Evolutionary conservation across 2,329 filamentous ascomycete genomes (phyloP), one percentile per base, ranked within the genome.

Genomic region (Gaeumannomyces sp.): DNA sequence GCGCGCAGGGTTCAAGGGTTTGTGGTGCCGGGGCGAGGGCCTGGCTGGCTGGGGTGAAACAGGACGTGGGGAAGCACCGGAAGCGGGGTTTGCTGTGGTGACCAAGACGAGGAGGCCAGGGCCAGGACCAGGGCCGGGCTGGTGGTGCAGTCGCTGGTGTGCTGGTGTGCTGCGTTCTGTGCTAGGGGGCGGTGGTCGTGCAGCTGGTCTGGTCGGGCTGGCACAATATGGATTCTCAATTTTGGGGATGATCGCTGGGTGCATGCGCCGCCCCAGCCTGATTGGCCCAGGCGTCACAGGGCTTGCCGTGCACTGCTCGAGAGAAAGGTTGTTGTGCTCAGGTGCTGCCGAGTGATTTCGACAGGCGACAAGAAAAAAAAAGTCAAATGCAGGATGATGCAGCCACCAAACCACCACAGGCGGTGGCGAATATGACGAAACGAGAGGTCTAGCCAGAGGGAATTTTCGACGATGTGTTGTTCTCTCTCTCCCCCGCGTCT

Each of bases 31-130:
- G 33, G 59, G 59, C 31, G 59, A 27, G 59, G 38, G 59, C 59
- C 59, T 61, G n/a, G 59, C 38, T 38, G 59, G 59, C 59, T 61
- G 59, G 59, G 59, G 59, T 61, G 59, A 61, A 61, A 61, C 59
- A 61, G 59, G 59, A 61, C 59, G 59, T 61, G 59, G 59, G 59
- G 59, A 45, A 61, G 59, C 33, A 61, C 45, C 45, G 45, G 45
- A 53, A 53, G 45, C 45, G 45, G 45, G 45, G 45, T 53, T 53
- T 53, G 45, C 45, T n/a, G 45, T 53, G 45, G 45, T 53, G 45
- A 53, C 45, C 45, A 22, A 53, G 22, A 25, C 38, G 14, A 45
- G 11, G 38, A 45, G 38, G 38, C 33, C 33, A 45, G 38, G 38
- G 4, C 16, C 38, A 45, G 38, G 38, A 45, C 16, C 38, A 16